These are phyloP conservation scores for Groenewaldozyma auringiensis DNA, from an alignment of 1,139 yeast species.

Conservation along the genomic window DNA sequence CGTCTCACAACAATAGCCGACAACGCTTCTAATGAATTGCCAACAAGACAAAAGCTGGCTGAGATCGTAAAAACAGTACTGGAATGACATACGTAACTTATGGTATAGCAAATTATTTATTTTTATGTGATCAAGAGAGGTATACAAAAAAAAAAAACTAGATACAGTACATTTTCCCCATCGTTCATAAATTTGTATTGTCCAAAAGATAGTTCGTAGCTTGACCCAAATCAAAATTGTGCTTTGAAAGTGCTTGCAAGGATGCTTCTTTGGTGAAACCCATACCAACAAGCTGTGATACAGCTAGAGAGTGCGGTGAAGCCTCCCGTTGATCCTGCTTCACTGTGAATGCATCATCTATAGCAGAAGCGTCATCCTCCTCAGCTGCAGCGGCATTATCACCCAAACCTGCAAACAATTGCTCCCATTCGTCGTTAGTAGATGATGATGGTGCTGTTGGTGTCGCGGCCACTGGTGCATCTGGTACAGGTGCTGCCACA, in stretches of 20 bases:
- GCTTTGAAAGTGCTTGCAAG: slow-evolving; percentile 55
- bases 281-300: slow-evolving; percentile 81
- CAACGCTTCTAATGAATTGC: slow-evolving; percentile 11
- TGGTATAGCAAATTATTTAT: background rate
- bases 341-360: slow-evolving; percentile 21
- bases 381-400: slow-evolving; percentile 36
- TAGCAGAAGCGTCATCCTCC: slow-evolving; percentile 13
- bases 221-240: slow-evolving; percentile 68
- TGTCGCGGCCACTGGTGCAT: slow-evolving; percentile 4
- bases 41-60: slow-evolving; percentile 3
- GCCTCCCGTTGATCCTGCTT: slow-evolving; percentile 6
- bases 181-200: background rate
- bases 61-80: background rate
- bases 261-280: slow-evolving; percentile 71
- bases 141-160: background rate
- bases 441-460: slow-evolving; percentile 9
- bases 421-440: slow-evolving; percentile 78
- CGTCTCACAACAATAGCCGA: slow-evolving; percentile 9
- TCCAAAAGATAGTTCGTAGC: slow-evolving; percentile 83
- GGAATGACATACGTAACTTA: background rate
- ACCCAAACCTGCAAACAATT: slow-evolving; percentile 73
- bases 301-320: slow-evolving; percentile 30
- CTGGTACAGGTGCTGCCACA: slow-evolving; percentile 13
- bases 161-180: background rate
- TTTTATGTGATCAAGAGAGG: slow-evolving; percentile 1